Conservation (phyloP, 2,329 filamentous ascomycete species). For the Elsinoe australis region DNA sequence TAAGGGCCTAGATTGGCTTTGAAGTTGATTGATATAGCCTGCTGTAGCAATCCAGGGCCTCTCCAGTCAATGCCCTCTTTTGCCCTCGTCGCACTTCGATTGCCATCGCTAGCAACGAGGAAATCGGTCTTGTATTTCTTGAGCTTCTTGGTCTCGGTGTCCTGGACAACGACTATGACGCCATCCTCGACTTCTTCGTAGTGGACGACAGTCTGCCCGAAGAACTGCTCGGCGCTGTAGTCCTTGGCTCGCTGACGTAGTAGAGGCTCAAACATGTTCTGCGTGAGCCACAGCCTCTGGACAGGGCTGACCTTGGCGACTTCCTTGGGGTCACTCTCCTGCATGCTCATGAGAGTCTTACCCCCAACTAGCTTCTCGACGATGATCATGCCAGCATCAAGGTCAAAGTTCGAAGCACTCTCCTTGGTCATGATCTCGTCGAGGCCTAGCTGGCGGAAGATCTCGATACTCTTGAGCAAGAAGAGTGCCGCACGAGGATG, state of each 20-base stretch:
- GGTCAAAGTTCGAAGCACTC: constrained; percentile 22
- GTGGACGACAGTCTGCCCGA: constrained; percentile 20
- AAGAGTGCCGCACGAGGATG: constrained; percentile 24
- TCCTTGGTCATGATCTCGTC: constrained; percentile 22
- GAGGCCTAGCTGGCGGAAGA: constrained; percentile 23
- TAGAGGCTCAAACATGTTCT: constrained; percentile 25
- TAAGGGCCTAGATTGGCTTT: constrained; percentile 20
- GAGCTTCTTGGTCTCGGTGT: constrained; percentile 14
- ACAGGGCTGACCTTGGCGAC: constrained; percentile 22
- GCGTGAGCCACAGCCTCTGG: constrained; percentile 23
- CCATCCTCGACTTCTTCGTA: constrained; percentile 21
- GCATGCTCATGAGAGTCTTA: background rate
- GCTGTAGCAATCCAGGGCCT: constrained; percentile 22
- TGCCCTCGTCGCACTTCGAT: constrained; percentile 17
- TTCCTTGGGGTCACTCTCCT: constrained; percentile 14
- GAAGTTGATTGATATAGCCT: constrained; percentile 25
- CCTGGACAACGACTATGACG: constrained; percentile 19
- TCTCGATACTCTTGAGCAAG: constrained; percentile 23
- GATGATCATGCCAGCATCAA: constrained; percentile 21
- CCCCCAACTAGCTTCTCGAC: constrained; percentile 24
- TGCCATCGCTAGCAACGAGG: constrained; percentile 22
- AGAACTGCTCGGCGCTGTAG: constrained; percentile 21
- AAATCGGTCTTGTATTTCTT: constrained; percentile 20
- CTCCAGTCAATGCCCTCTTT: constrained; percentile 20
- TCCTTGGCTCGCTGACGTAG: constrained; percentile 20